Conservation (phyloP, 108 stramenopile species). For the Stephanodiscus minutulus region DNA sequence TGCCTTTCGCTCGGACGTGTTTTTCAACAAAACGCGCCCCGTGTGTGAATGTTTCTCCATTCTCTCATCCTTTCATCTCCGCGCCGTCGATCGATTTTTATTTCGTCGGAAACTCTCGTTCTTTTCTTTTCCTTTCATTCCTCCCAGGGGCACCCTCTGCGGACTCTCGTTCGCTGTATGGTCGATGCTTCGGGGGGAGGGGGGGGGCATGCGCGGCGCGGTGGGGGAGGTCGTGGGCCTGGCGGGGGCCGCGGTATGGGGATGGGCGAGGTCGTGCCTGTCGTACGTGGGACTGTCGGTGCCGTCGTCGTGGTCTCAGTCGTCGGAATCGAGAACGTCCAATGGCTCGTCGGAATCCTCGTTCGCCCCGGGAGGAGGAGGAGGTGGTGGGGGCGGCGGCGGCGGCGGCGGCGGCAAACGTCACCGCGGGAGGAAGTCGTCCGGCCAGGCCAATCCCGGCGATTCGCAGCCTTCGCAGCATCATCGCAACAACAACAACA, state of each 20-base stretch:
- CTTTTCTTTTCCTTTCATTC: slow-evolving; percentile 3
- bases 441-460: slow-evolving; percentile 13
- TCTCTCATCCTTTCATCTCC: background rate
- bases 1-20: background rate
- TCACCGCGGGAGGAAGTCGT: background rate
- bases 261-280: slow-evolving; percentile 31
- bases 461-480: slow-evolving; percentile 20
- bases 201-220: slow-evolving; percentile 16
- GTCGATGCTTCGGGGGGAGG: slow-evolving; percentile 26
- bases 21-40: too few relatives aligned
- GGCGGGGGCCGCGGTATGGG: slow-evolving; percentile 15
- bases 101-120: slow-evolving; percentile 12
- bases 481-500: too few relatives aligned
- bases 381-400: slow-evolving; percentile 7
- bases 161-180: slow-evolving; percentile 35
- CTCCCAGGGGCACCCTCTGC: slow-evolving; percentile 32
- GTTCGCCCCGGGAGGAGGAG: slow-evolving; percentile 3
- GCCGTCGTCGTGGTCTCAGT: too few relatives aligned
- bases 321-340: slow-evolving; percentile 2
- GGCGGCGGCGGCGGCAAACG: slow-evolving; percentile 9
- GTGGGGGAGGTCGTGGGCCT: slow-evolving; percentile 16
- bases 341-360: slow-evolving; percentile 7
- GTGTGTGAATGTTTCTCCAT: too few relatives aligned
- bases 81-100: background rate
- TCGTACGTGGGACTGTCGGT: slow-evolving; percentile 17